Evolutionary conservation across 1,284 basidiomycete genomes (phyloP).

Genomic region (Cryptococcus deneoformans): DNA sequence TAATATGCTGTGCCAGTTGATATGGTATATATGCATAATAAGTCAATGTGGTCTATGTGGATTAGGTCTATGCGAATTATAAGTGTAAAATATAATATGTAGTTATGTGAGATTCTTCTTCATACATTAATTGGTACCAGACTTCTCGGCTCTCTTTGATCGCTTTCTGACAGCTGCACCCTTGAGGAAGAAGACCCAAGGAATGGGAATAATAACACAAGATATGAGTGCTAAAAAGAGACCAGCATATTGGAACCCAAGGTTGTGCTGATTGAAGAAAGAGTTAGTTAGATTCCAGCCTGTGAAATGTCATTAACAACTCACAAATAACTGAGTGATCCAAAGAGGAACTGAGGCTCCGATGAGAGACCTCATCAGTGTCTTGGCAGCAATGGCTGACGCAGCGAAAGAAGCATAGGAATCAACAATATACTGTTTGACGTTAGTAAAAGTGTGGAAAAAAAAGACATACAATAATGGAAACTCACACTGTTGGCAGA

Average conservation of each 20-base stretch:
- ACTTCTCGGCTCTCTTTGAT: constrained; percentile 6
- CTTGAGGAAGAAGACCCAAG: constrained; percentile 45
- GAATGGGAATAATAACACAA: constrained; percentile 29
- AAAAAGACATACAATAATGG: neutral
- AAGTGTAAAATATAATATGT: too few relatives aligned
- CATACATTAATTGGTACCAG: too few relatives aligned
- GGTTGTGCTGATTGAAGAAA: constrained; percentile 16
- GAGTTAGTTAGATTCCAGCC: neutral
- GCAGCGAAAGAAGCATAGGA: constrained; percentile 36
- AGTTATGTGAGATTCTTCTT: too few relatives aligned
- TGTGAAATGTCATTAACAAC: neutral
- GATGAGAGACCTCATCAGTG: constrained; percentile 51
- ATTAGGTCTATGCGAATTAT: too few relatives aligned
- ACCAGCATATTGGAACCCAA: constrained; percentile 38
- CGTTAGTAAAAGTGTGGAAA: too few relatives aligned
- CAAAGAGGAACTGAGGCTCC: constrained; percentile 47
- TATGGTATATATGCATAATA: too few relatives aligned
- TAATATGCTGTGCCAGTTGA: too few relatives aligned
- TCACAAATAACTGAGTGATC: constrained; percentile 31
- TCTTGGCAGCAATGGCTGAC: constrained; percentile 54
- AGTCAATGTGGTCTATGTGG: too few relatives aligned
- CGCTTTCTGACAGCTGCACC: constrained; percentile 17
- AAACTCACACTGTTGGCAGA: constrained; percentile 35
- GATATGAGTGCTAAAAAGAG: constrained; percentile 38
- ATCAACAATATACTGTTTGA: constrained; percentile 35